Evolutionary conservation across 805 yeast genomes (phyloP), one percentile per base, ranked within the genome.

Genomic region (Candida germanica): DNA sequence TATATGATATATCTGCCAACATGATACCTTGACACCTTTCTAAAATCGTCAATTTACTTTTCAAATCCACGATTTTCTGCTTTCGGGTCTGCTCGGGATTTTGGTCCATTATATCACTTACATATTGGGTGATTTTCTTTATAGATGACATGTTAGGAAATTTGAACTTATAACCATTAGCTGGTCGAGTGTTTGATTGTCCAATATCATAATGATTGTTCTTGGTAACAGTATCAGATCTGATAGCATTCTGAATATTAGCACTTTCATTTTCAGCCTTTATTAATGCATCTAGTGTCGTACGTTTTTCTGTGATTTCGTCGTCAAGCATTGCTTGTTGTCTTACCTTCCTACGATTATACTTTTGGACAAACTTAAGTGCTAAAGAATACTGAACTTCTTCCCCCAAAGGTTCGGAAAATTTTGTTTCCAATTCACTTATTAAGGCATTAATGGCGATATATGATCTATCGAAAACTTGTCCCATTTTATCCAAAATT

Each of bases 401-500:
- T 51, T 82, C 87, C 1, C 80, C 80, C 31, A 81, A 58, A 3
- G 87, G 87, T 51, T 81, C 87, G 6, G 77, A 70, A 48, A 80
- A 80, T 36, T 77, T 76, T 1, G 77, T 70, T 34, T 75, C 77
- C 33, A 82, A 57, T 24, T 73, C 73, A 9, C 67, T 58, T 4
- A 78, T 73, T 8, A 82, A 64, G 1, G 71, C 54, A 48, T 78
- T 65, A 43, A 79, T 62, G n/a, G 78, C 53, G 43, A 77, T 54
- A 51, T 68, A 70, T 30, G 74, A 77, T 26, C 80, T 74, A 56
- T 93, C 98, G 44, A 86, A 80, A 1, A 88, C 83, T 51, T 85
- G 88, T 1, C 98, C 97, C 19, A 87, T 76, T 43, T 79, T 78
- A 53, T 93, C 98, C 42, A 87, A 53, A 1, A 66, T 48, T 8